Percentiles rank a stretch among this genome's conserved stretches.
These are phyloP conservation scores for Corallochytrium limacisporum DNA, from an alignment of 78 protist genomes.

Conservation along the genomic window DNA sequence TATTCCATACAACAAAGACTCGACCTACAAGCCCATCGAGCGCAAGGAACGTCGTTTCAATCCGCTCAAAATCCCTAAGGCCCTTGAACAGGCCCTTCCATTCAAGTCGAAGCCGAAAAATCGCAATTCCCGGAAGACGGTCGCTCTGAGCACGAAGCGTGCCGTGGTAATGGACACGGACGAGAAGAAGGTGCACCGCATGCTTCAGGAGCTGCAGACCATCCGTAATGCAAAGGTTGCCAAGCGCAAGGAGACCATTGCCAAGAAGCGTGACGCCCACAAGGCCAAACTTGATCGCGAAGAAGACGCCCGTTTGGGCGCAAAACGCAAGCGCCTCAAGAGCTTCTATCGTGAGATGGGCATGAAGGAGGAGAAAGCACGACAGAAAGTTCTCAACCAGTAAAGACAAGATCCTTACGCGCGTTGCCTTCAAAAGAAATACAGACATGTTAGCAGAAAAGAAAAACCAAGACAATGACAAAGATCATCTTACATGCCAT, in stretches of 20 bases:
- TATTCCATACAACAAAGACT: conserved; percentile 51
- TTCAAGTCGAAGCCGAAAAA: conserved; percentile 46
- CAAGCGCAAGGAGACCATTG: not conserved
- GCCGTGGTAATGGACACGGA: conserved; percentile 31
- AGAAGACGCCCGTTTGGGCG: not conserved
- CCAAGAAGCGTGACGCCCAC: not conserved
- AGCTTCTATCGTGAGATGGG: too few species aligned
- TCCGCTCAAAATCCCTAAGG: conserved; percentile 34
- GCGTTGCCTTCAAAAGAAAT: too few species aligned
- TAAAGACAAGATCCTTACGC: too few species aligned
- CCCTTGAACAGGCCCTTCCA: conserved; percentile 43
- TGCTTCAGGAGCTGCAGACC: conserved; percentile 6
- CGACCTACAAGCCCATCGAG: conserved; percentile 46
- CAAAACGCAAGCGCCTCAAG: not conserved
- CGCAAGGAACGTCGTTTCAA: conserved; percentile 30
- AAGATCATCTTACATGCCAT: too few species aligned
- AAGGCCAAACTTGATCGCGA: not conserved
- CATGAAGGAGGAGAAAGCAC: too few species aligned
- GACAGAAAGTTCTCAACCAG: too few species aligned
- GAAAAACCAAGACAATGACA: too few species aligned
- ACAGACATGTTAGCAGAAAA: too few species aligned
- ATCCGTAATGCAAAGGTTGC: conserved; percentile 1
- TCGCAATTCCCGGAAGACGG: too few species aligned
- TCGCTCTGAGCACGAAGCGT: not conserved
- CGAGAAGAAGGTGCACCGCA: not conserved